Base-by-base conservation (phyloP, 805 yeast genomes). In the Sugiyamaella floridensis region DNA sequence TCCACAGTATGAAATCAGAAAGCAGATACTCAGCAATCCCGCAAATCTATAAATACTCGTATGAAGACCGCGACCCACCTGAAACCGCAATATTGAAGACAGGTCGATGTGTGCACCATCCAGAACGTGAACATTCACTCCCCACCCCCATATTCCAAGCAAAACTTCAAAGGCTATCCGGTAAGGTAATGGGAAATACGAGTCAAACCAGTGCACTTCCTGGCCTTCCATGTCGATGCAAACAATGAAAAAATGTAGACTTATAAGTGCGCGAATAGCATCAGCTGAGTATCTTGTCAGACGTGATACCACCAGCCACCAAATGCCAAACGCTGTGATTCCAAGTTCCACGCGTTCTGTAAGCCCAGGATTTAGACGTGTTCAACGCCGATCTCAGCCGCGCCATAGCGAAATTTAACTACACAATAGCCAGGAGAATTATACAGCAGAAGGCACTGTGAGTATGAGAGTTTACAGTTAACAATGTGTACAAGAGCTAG, bases 111-210 rank as follows among this genome's bases (percentile, higher is more conserved):
- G 63, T 12, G 56, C 52, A 6, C 47, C 22, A n/a, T 55, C 48
- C 44, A 67, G 57, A n/a, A 55, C 54, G 7, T 62, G 62, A 4
- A 65, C 57, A 43, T 65, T 65, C 37, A 57, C 29, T 0, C 65
- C 69, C 68, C 69, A 67, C 43, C 65, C 67, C 71, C 71, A 67
- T 29, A 64, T 52, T 2, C 69, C 71, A n/a, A 55, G 34, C 6
- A 60, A 49, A 4, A 66, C 48, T 18, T 62, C 59, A 12, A 60
- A 55, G 15, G 60, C 57, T 7, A 64, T 57, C n/a, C 71, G 62
- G 58, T 74, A 78, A 1, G 83, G 80, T n/a, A 76, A 62, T 1
- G 83, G 83, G 41, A 75, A 60, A 46, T 63, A 50, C 20, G 59
- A 53, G 49, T 71, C 74, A 54, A 72, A 70, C 32, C 40, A 45